These are phyloP conservation scores for Barnettozyma sucrosica DNA, from an alignment of 805 yeast genomes.

Conservation along the genomic window DNA sequence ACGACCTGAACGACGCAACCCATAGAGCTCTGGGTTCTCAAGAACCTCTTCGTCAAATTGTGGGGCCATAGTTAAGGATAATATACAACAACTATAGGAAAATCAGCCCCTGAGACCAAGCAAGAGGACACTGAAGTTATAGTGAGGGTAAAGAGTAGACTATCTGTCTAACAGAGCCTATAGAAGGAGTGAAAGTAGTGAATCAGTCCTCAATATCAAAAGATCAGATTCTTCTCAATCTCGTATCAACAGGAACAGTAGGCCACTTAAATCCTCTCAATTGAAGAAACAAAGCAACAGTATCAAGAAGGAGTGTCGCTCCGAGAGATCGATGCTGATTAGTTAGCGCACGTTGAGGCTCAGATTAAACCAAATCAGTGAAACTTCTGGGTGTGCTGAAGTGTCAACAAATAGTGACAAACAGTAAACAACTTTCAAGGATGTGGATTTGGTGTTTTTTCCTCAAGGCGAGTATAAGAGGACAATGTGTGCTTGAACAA, in stretches of 20 bases:
- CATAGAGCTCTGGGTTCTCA: constrained; percentile 76
- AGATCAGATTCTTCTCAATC: background rate
- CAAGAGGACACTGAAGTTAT: background rate
- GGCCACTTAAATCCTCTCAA: background rate
- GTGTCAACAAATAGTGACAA: background rate
- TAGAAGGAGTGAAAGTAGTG: background rate
- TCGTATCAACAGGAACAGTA: background rate
- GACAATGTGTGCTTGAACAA: background rate
- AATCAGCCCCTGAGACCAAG: background rate
- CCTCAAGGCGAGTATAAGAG: background rate
- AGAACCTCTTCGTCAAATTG: constrained; percentile 48
- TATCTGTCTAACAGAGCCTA: background rate
- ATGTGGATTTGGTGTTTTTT: background rate
- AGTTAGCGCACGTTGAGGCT: background rate
- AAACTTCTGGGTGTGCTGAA: background rate
- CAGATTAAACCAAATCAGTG: background rate
- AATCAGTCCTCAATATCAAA: background rate
- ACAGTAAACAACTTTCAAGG: background rate
- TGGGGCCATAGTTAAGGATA: constrained; percentile 7
- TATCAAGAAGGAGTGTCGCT: background rate
- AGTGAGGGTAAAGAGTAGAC: background rate
- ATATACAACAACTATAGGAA: background rate
- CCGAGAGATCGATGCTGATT: background rate
- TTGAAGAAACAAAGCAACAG: background rate
- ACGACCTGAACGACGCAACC: constrained; percentile 64